A percentile compares a stretch with the other conserved stretches of the same genome.
Conservation (phyloP, 2,329 filamentous ascomycete species). For the Nothophaeocryptopus gaeumannii region DNA sequence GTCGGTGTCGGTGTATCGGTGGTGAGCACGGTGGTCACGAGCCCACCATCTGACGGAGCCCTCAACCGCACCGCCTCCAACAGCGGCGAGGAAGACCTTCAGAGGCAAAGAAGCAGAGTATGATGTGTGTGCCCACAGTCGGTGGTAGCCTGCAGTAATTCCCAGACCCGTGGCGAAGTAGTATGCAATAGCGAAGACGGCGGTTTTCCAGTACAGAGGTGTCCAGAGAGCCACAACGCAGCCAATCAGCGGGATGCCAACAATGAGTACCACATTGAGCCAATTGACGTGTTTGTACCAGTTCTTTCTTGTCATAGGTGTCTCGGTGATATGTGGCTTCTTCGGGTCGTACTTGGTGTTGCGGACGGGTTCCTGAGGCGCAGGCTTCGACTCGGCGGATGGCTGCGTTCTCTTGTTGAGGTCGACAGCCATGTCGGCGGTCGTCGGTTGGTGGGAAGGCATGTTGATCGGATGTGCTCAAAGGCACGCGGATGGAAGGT, state of each 20-base stretch:
- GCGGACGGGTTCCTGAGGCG: slow-evolving; percentile 49
- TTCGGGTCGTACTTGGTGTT: slow-evolving; percentile 56
- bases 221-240: slow-evolving; percentile 75
- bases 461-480: slow-evolving; percentile 35
- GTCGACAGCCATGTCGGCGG: slow-evolving; percentile 18
- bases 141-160: slow-evolving; percentile 63
- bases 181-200: slow-evolving; percentile 70
- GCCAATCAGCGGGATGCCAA: slow-evolving; percentile 72
- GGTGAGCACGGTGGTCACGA: slow-evolving; percentile 80
- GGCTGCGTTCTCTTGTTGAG: slow-evolving; percentile 25
- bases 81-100: slow-evolving; percentile 76
- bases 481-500: neutral
- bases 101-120: slow-evolving; percentile 76
- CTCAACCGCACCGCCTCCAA: slow-evolving; percentile 79
- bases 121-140: slow-evolving; percentile 81
- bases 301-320: slow-evolving; percentile 74
- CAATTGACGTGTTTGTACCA: slow-evolving; percentile 94
- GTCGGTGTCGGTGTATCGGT: slow-evolving; percentile 88
- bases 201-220: slow-evolving; percentile 68
- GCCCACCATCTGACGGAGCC: slow-evolving; percentile 89
- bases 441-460: slow-evolving; percentile 52
- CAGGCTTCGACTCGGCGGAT: slow-evolving; percentile 47
- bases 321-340: slow-evolving; percentile 84
- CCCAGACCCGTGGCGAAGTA: slow-evolving; percentile 69
- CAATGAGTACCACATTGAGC: slow-evolving; percentile 80